phyloP scores from a whole-genome alignment of 2,329 filamentous ascomycete genomes.

The Aureobasidium subglaciale region DNA sequence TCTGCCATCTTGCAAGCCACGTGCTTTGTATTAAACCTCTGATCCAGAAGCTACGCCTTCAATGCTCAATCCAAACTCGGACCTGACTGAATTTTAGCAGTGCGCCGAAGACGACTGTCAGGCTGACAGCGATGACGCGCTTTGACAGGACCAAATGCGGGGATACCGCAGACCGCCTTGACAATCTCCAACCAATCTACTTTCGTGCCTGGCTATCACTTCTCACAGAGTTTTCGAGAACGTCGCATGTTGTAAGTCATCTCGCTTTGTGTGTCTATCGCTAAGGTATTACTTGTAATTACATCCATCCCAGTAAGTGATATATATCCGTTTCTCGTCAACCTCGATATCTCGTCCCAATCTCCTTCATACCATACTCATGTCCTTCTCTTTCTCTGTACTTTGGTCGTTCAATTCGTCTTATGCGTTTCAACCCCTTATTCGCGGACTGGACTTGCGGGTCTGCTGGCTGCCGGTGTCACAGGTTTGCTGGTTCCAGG shows the following conservation, averaged over 20 bases:
- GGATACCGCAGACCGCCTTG: slow-evolving; percentile 7
- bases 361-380: neutral
- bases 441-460: neutral
- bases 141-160: neutral
- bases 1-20: neutral
- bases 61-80: neutral
- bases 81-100: neutral
- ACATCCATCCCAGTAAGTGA: neutral
- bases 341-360: neutral
- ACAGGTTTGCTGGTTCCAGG: neutral
- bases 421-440: neutral
- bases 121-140: slow-evolving; percentile 8
- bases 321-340: slow-evolving; percentile 3
- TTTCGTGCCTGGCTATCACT: neutral
- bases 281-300: slow-evolving; percentile 2
- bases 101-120: neutral
- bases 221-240: neutral
- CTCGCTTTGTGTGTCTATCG: neutral
- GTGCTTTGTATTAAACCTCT: neutral
- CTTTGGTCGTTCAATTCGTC: neutral
- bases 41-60: neutral
- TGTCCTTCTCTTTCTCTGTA: slow-evolving; percentile 1
- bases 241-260: neutral
- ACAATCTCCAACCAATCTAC: neutral
- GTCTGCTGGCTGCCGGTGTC: slow-evolving; percentile 11